Base-by-base conservation (phyloP, 768 basidiomycete genomes). In the Suillus hirtellus region DNA sequence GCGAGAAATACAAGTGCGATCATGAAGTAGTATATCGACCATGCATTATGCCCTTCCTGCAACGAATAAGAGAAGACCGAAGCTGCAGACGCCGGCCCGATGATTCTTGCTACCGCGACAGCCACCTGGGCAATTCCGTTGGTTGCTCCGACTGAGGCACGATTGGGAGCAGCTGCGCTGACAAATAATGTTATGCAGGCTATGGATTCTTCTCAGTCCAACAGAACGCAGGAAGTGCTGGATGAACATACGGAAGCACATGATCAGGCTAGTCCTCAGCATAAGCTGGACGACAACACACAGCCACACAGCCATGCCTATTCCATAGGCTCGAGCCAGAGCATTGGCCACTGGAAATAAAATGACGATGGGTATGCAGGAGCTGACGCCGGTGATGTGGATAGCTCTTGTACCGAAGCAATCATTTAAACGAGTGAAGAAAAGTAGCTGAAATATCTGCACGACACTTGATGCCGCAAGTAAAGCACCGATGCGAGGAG, bases 381-480 rank as follows among this genome's bases (percentile, higher is more conserved):
- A 67, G 8, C 56, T 14, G 56, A 75, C 65, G 38, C 74, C 70
- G 12, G 70, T 54, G 27, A 69, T 67, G 34, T 77, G 70, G 7
- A 80, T 31, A 15, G 31, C 66, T 64, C 73, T 73, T 19, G 87
- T 81, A 3, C 91, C 91, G 60, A 81, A 83, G 8, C 76, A 74
- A 44, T 84, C 80, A 60, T 87, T 79, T 27, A 88, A 74, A 40
- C 69, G 73, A 24, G 87, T 80, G 67, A 90, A 92, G 76, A 84
- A 85, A 58, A 86, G 76, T 19, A 85, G 76, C 71, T 90, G 87
- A 66, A 89, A 76, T 12, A 83, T 4, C 5, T 67, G 63, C 0
- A 61, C 54, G 15, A 76, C 47, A 3, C 77, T 78, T 42, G 68
- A 59, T 15, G 65, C 31, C 0, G 69, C 68, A 37, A 77, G 44